These are phyloP conservation scores for Fragilariopsis cylindrus DNA, from an alignment of 108 stramenopile species.

Conservation along the genomic window DNA sequence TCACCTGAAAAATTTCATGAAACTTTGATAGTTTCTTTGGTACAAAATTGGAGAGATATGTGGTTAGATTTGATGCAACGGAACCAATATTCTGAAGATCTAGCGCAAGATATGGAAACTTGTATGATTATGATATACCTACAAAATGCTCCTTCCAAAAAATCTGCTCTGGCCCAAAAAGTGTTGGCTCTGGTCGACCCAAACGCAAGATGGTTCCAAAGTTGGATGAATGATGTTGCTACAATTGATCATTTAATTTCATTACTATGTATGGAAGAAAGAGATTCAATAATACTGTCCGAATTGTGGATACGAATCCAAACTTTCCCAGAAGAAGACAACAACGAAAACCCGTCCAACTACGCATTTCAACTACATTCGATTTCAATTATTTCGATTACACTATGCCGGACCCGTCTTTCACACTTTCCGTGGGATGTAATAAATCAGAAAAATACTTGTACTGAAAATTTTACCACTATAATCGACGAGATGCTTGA, in stretches of 20 bases:
- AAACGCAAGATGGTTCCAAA: conserved; percentile 21
- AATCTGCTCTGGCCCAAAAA: not conserved
- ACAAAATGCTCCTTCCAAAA: not conserved
- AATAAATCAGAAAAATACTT: not conserved
- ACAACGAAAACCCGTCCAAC: too few relatives aligned
- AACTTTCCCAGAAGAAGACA: too few relatives aligned
- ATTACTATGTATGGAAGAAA: not conserved
- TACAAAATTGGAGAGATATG: conserved; percentile 34
- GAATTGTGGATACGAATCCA: not conserved
- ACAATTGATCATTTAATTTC: conserved; percentile 2
- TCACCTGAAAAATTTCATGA: too few relatives aligned
- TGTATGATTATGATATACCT: conserved; percentile 8
- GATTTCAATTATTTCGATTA: conserved; percentile 12
- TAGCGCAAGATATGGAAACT: conserved; percentile 4
- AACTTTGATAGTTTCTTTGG: not conserved
- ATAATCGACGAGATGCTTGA: conserved; percentile 14
- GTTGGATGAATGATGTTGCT: conserved; percentile 19
- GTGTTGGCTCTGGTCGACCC: conserved; percentile 26
- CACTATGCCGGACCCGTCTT: conserved; percentile 18
- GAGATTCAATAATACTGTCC: not conserved
- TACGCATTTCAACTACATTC: not conserved
- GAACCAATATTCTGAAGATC: conserved; percentile 12
- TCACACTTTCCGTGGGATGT: conserved; percentile 29
- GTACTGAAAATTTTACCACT: not conserved
- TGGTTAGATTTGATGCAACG: conserved; percentile 32